Conservation (phyloP, 2,329 filamentous ascomycete species). For the Dryadomyces quercus-mongolicae region DNA sequence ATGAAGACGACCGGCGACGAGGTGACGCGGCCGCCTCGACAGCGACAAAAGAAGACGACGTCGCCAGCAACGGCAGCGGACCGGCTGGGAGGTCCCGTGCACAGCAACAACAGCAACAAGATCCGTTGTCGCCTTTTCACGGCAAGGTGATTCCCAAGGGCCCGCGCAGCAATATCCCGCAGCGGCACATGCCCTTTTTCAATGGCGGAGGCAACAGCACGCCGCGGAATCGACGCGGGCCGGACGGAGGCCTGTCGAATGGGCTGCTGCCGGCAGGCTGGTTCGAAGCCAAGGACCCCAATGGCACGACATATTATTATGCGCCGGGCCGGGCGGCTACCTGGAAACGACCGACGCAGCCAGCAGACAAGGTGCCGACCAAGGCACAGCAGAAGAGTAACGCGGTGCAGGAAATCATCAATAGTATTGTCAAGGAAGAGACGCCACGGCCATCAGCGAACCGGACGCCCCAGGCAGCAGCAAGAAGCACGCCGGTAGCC, state of each 20-base stretch:
- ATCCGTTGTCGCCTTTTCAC: slow-evolving; percentile 21
- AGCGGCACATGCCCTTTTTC: slow-evolving; percentile 40
- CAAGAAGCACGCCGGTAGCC: slow-evolving; percentile 7
- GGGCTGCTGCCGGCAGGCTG: slow-evolving; percentile 65
- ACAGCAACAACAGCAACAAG: neutral
- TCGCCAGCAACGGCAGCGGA: neutral
- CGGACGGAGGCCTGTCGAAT: slow-evolving; percentile 11
- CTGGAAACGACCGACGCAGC: slow-evolving; percentile 65
- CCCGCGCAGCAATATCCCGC: slow-evolving; percentile 47
- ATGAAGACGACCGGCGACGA: slow-evolving; percentile 47
- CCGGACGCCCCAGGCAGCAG: slow-evolving; percentile 52
- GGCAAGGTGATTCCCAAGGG: slow-evolving; percentile 43
- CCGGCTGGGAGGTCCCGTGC: neutral
- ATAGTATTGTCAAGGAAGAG: slow-evolving; percentile 62
- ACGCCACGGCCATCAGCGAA: slow-evolving; percentile 39
- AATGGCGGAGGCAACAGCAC: slow-evolving; percentile 15
- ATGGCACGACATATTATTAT: slow-evolving; percentile 77
- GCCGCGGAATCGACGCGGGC: slow-evolving; percentile 34
- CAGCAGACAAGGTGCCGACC: slow-evolving; percentile 56
- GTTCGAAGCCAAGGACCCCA: slow-evolving; percentile 62
- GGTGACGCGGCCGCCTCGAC: slow-evolving; percentile 26
- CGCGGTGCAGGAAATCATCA: slow-evolving; percentile 71
- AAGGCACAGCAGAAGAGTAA: slow-evolving; percentile 53
- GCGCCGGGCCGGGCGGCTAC: slow-evolving; percentile 64
- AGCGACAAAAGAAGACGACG: slow-evolving; percentile 20